phyloP scores from a whole-genome alignment of 371 early-diverging fungal genomes.

The Mucor lusitanicus region DNA sequence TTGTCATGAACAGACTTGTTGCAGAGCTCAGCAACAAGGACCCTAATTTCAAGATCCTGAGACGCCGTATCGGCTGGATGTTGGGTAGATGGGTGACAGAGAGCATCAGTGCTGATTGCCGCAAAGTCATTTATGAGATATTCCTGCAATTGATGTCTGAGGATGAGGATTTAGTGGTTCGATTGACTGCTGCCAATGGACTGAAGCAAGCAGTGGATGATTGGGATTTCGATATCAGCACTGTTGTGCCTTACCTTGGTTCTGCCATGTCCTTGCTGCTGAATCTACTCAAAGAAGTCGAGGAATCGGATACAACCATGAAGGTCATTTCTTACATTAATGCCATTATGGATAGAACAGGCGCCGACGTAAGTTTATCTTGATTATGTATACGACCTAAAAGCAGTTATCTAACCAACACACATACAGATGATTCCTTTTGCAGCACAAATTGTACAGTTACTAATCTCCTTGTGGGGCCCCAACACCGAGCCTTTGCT shows the following conservation, averaged over 20 bases:
- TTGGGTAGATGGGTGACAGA: slow-evolving; percentile 88
- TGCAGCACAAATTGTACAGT: slow-evolving; percentile 67
- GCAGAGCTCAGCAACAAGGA: slow-evolving; percentile 57
- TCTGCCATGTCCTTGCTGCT: slow-evolving; percentile 59
- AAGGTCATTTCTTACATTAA: slow-evolving; percentile 75
- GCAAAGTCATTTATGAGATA: slow-evolving; percentile 68
- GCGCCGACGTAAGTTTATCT: slow-evolving; percentile 54
- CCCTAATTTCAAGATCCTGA: slow-evolving; percentile 58
- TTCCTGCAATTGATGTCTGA: slow-evolving; percentile 69
- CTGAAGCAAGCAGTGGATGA: slow-evolving; percentile 77
- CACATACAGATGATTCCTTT: slow-evolving; percentile 65
- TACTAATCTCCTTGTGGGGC: slow-evolving; percentile 84
- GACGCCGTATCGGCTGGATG: slow-evolving; percentile 81
- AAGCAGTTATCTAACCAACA: too few relatives aligned
- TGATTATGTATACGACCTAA: too few relatives aligned
- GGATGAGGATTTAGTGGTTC: slow-evolving; percentile 78
- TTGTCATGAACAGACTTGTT: slow-evolving; percentile 64
- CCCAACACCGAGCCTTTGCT: slow-evolving; percentile 78
- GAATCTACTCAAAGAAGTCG: slow-evolving; percentile 62
- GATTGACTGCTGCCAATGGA: slow-evolving; percentile 77
- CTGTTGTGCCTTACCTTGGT: slow-evolving; percentile 74
- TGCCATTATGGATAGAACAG: slow-evolving; percentile 78
- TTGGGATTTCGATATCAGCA: slow-evolving; percentile 82
- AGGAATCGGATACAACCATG: slow-evolving; percentile 80
- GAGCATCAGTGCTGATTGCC: slow-evolving; percentile 66